These are phyloP conservation scores for Trichoderma aggressivum DNA, from an alignment of 2,329 filamentous ascomycete species.

Conservation along the genomic window DNA sequence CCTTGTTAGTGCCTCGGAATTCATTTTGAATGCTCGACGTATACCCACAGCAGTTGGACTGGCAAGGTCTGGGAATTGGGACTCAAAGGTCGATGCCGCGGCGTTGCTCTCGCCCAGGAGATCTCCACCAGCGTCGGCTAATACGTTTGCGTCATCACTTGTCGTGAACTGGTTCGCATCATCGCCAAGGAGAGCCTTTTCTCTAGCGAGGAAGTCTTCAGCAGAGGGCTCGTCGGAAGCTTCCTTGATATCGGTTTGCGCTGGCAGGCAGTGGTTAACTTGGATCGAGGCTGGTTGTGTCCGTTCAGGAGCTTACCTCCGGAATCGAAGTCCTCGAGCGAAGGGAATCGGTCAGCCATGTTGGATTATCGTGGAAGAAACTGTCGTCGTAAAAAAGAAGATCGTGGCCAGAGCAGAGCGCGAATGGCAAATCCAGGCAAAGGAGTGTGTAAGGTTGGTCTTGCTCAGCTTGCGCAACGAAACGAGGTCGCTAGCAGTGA, in stretches of 20 bases:
- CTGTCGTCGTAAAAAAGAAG: background rate
- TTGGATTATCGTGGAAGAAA: conserved; percentile 24
- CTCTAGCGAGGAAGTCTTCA: conserved; percentile 86
- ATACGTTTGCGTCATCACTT: conserved; percentile 64
- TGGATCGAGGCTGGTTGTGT: conserved; percentile 4
- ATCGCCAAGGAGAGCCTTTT: conserved; percentile 85
- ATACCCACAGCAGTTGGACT: conserved; percentile 34
- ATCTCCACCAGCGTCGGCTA: conserved; percentile 63
- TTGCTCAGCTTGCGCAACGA: conserved; percentile 3
- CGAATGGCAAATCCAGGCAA: background rate
- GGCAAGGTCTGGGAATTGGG: conserved; percentile 80
- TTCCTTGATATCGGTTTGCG: conserved; percentile 63
- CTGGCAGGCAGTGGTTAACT: conserved; percentile 38
- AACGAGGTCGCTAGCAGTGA: conserved; percentile 3
- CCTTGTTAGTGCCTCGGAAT: conserved; percentile 5
- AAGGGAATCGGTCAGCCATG: conserved; percentile 79
- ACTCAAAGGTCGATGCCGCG: conserved; percentile 65
- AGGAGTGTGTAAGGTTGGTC: conserved; percentile 4
- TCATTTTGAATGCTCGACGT: background rate
- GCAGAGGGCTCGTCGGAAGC: conserved; percentile 57
- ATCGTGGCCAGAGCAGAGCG: background rate
- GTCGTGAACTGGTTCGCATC: conserved; percentile 89
- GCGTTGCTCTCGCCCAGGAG: conserved; percentile 66
- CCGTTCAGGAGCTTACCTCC: conserved; percentile 46
- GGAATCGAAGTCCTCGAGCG: conserved; percentile 72